phyloP scores from a whole-genome alignment of 164 flowering plant genomes.

The Berberis vulgaris region DNA sequence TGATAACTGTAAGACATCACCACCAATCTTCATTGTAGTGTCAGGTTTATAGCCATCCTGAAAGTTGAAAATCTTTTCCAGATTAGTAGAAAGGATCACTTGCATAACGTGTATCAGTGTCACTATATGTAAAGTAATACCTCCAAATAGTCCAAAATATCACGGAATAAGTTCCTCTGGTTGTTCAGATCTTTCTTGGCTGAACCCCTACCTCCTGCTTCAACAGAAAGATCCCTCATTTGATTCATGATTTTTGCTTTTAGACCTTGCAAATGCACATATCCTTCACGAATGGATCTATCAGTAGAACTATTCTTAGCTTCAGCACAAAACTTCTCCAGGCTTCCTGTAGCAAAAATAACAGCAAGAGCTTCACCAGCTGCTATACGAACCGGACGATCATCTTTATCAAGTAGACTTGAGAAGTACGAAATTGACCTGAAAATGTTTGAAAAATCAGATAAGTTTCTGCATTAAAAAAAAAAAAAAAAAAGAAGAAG shows the following conservation, averaged over 20 bases:
- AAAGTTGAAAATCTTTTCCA: neutral
- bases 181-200: slow-evolving; percentile 80
- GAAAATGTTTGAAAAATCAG: slow-evolving; percentile 19
- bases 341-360: slow-evolving; percentile 61
- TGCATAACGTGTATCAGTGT: neutral
- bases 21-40: slow-evolving; percentile 62
- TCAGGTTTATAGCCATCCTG: slow-evolving; percentile 77
- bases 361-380: slow-evolving; percentile 92
- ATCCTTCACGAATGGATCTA: slow-evolving; percentile 24
- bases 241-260: slow-evolving; percentile 60
- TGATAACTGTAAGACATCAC: slow-evolving; percentile 40
- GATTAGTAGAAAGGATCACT: neutral
- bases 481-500: neutral
- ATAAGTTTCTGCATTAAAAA: no score
- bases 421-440: slow-evolving; percentile 68
- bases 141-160: slow-evolving; percentile 74
- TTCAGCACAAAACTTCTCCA: slow-evolving; percentile 42
- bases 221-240: slow-evolving; percentile 61
- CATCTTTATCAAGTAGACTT: slow-evolving; percentile 70
- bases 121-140: slow-evolving; percentile 21
- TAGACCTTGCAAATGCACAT: slow-evolving; percentile 45
- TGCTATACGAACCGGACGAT: slow-evolving; percentile 76
- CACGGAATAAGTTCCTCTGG: slow-evolving; percentile 71
- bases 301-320: slow-evolving; percentile 25
- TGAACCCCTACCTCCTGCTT: slow-evolving; percentile 92